Evolutionary conservation across 208 protist species (phyloP), one percentile per base, ranked within the genome.

Genomic region (Leishmania tropica): DNA sequence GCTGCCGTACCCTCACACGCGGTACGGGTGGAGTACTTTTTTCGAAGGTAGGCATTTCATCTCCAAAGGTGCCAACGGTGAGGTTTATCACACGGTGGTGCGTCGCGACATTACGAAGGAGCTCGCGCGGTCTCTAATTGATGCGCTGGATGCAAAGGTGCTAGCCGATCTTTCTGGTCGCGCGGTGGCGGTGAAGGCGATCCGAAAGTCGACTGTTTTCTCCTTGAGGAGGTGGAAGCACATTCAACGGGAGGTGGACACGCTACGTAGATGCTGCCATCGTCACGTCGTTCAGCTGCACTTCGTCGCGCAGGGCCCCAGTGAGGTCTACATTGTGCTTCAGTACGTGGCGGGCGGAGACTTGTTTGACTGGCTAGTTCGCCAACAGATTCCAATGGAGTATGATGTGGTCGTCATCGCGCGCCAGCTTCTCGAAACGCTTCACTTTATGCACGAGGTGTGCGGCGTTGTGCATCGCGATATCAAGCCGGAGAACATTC

Each of bases 401-500:
- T 72, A 84, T 51, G 90, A 94, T 31, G 90, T 92, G 4, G 82
- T 79, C 8, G 81, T 83, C 76, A 86, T 90, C 53, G 87, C 87
- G 28, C 81, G 83, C 7, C 87, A 90, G 65, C 87, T 90, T n/a
- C 79, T 92, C 13, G 73, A 82, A 31, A 88, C 86, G 28, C 81
- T 94, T 40, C 73, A 88, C 45, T 89, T 84, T 65, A 86, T 94
- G 81, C 89, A 92, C 81, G 85, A 91, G 45, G 81, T 83, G 15
- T 87, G 88, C 78, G 86, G 87, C 21, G 81, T 90, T 40, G 88
- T 99, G 21, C 98, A 99, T 86, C 93, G 98, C 35, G 98, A 99
- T 84, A 99, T 99, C 76, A 99, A 99, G 75, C 97, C 96, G n/a
- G 96, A 98, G 87, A 98, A 98, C 77, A 97, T 98, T 81, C 65